Percentiles rank a stretch among this genome's conserved stretches.
phyloP scores from a whole-genome alignment of 2,329 filamentous ascomycete species.

The Cladophialophora immunda region DNA sequence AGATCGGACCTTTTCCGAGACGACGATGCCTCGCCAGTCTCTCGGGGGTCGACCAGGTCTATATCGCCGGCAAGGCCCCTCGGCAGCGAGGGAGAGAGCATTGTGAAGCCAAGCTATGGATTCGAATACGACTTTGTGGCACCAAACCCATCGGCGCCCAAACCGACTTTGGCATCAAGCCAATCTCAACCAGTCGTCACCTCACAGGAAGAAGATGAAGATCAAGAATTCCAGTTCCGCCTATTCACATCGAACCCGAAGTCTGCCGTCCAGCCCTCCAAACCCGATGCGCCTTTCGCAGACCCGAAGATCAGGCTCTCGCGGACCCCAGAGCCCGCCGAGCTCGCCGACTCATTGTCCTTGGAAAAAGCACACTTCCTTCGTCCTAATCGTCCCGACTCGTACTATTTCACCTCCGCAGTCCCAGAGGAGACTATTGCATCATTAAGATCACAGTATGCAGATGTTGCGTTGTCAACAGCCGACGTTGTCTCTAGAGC shows the following conservation, averaged over 20 bases:
- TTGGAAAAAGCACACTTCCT: conserved; percentile 27
- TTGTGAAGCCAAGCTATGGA: conserved; percentile 28
- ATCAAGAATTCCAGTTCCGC: conserved; percentile 37
- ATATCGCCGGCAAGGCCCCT: not conserved
- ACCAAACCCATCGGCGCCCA: not conserved
- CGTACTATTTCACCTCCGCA: conserved; percentile 37
- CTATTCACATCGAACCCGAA: conserved; percentile 28
- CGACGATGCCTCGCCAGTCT: conserved; percentile 13
- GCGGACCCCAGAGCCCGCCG: conserved; percentile 27
- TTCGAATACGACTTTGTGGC: conserved; percentile 40
- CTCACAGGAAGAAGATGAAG: conserved; percentile 16
- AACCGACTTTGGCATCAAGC: not conserved
- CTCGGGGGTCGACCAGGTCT: conserved; percentile 22
- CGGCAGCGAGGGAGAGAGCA: not conserved
- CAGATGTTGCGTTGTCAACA: conserved; percentile 29
- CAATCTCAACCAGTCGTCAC: not conserved
- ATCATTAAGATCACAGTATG: conserved; percentile 26
- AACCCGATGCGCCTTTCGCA: not conserved
- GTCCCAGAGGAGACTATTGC: conserved; percentile 17
- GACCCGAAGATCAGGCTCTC: conserved; percentile 32
- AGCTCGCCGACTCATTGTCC: conserved; percentile 13
- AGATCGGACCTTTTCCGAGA: conserved; percentile 28
- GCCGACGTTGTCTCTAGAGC: conserved; percentile 26
- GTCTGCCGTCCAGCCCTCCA: not conserved
- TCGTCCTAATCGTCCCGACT: conserved; percentile 30